Conservation (phyloP, 2,329 filamentous ascomycete species). For the Tolypocladium tropicale region DNA sequence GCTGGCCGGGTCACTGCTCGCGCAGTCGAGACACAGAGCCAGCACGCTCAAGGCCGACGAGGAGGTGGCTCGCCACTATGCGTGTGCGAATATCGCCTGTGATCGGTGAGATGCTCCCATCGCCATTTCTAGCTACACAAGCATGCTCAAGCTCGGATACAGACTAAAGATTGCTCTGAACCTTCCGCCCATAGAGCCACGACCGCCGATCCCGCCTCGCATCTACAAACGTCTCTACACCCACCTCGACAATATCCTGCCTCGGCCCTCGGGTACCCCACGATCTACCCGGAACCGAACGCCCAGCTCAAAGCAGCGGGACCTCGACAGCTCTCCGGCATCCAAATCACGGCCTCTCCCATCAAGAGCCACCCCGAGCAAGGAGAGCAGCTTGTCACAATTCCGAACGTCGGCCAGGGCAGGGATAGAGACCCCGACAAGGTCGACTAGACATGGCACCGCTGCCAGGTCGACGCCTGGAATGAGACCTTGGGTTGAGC, state of each 20-base stretch:
- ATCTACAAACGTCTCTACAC: conserved; percentile 77
- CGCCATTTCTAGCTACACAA: background rate
- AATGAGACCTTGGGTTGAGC: conserved; percentile 59
- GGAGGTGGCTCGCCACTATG: conserved; percentile 75
- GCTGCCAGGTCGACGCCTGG: conserved; percentile 18
- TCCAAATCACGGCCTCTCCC: conserved; percentile 21
- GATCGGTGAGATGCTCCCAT: conserved; percentile 47
- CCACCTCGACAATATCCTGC: conserved; percentile 67
- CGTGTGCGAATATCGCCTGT: conserved; percentile 82
- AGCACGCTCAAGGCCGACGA: conserved; percentile 74
- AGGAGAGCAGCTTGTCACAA: conserved; percentile 30
- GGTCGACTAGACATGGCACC: conserved; percentile 24
- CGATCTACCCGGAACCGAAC: conserved; percentile 20
- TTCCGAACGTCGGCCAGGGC: conserved; percentile 26
- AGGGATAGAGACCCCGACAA: conserved; percentile 27
- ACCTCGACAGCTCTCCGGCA: conserved; percentile 13
- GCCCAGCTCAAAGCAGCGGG: conserved; percentile 21
- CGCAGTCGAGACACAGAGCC: conserved; percentile 70
- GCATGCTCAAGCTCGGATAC: background rate
- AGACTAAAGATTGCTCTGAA: conserved; percentile 69
- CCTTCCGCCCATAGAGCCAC: conserved; percentile 64
- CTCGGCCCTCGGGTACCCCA: conserved; percentile 24
- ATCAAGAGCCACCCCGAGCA: conserved; percentile 35
- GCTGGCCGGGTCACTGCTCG: conserved; percentile 62
- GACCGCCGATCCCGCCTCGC: conserved; percentile 67